Conservation (phyloP, 2,329 filamentous ascomycete species). For the Aspergillus sp. region DNA sequence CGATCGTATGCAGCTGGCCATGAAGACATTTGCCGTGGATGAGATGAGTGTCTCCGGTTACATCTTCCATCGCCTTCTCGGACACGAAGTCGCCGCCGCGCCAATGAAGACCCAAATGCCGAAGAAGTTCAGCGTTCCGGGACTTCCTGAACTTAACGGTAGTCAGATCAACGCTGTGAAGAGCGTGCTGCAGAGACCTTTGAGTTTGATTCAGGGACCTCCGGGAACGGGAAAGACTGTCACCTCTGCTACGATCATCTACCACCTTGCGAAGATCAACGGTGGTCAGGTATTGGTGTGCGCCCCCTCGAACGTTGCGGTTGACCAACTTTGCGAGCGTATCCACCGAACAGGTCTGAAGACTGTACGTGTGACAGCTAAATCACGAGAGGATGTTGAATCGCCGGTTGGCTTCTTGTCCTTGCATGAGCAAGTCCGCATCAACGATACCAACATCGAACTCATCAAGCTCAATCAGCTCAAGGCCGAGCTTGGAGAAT, state of each 20-base stretch:
- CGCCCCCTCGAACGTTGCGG: constrained; percentile 95
- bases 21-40: constrained; percentile 98
- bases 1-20: constrained; percentile 97
- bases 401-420: constrained; percentile 96
- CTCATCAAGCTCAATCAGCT: constrained; percentile 89
- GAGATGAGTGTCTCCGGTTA: constrained; percentile 98
- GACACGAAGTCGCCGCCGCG: constrained; percentile 89
- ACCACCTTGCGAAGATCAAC: constrained; percentile 93
- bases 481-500: constrained; percentile 85
- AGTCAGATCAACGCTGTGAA: constrained; percentile 97
- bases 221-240: constrained; percentile 98
- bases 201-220: constrained; percentile 94
- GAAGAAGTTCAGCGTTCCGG: constrained; percentile 94
- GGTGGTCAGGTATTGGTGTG: constrained; percentile 94
- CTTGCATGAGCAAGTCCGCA: constrained; percentile 92
- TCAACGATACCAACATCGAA: constrained; percentile 95
- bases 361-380: constrained; percentile 96
- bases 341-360: constrained; percentile 94
- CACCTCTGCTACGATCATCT: constrained; percentile 97
- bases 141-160: constrained; percentile 88
- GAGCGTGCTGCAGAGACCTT: constrained; percentile 86
- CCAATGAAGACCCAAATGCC: constrained; percentile 95
- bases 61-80: constrained; percentile 95
- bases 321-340: constrained; percentile 96
- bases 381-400: constrained; percentile 97